phyloP scores from a whole-genome alignment of 768 basidiomycete genomes.

The Mrakia gelida region DNA sequence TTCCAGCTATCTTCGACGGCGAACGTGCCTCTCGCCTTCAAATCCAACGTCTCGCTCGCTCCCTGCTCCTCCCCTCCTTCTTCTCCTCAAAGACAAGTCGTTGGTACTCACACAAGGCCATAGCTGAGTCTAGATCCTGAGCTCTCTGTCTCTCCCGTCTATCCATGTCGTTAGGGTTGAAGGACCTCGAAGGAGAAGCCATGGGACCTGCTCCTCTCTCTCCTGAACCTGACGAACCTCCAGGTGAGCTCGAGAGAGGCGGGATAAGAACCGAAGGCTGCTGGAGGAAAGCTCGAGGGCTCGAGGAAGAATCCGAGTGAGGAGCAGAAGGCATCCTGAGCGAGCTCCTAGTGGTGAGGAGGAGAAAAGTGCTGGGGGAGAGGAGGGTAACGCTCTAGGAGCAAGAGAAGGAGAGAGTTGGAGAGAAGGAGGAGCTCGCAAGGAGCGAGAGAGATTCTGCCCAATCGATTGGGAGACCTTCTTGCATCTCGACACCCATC shows the following conservation, averaged over 20 bases:
- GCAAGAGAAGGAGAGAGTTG: background rate
- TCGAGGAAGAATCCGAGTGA: background rate
- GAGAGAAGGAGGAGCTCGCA: background rate
- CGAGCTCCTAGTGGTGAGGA: background rate
- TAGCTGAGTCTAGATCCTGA: conserved; percentile 78
- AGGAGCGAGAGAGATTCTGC: too few species aligned
- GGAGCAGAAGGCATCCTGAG: background rate
- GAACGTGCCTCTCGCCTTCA: background rate
- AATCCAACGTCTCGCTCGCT: background rate
- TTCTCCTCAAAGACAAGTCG: background rate
- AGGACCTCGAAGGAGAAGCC: background rate
- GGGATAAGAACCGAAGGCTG: background rate
- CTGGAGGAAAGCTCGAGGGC: conserved; percentile 11
- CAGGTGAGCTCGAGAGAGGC: background rate
- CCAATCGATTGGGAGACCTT: too few species aligned
- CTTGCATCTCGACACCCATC: too few species aligned
- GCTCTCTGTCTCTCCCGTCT: conserved; percentile 80
- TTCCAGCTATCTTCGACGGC: background rate
- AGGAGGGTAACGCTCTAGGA: background rate
- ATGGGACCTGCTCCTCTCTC: background rate
- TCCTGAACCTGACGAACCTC: background rate
- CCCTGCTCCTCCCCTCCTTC: background rate
- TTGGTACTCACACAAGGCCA: conserved; percentile 53
- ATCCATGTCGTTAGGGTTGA: conserved; percentile 63
- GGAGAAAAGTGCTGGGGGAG: background rate